Evolutionary conservation across 2,329 filamentous ascomycete genomes (phyloP).

Genomic region (Aspergillus udagawae): DNA sequence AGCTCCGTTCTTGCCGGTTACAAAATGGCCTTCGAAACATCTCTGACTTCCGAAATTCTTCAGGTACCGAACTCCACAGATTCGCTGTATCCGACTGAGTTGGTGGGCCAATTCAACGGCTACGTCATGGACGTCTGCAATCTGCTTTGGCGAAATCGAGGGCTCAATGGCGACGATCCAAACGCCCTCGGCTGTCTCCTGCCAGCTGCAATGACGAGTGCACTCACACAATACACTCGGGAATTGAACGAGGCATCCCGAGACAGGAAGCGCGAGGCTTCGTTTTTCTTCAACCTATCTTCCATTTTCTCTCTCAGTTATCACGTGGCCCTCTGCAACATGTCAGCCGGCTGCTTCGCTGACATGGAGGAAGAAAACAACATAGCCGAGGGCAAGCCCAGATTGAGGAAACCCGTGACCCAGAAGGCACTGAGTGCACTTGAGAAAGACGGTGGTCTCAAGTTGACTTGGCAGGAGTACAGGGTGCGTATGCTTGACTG

Average conservation of each 20-base stretch:
- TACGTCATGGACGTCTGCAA: conserved; percentile 87
- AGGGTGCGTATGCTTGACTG: conserved; percentile 66
- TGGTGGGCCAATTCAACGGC: conserved; percentile 71
- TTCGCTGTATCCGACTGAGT: conserved; percentile 52
- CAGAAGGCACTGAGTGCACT: conserved; percentile 62
- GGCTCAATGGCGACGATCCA: conserved; percentile 62
- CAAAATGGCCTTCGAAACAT: conserved; percentile 68
- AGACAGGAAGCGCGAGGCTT: conserved; percentile 25
- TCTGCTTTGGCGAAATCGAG: conserved; percentile 71
- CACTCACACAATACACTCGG: conserved; percentile 41
- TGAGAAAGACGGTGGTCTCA: conserved; percentile 61
- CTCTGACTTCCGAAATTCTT: conserved; percentile 42
- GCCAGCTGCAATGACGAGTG: conserved; percentile 41
- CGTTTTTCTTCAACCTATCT: conserved; percentile 33
- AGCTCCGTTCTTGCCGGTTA: conserved; percentile 67
- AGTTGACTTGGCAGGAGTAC: conserved; percentile 69
- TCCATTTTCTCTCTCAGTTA: conserved; percentile 47
- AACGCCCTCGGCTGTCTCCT: conserved; percentile 55
- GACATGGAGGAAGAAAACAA: conserved; percentile 45
- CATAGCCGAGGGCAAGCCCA: conserved; percentile 19
- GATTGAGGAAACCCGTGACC: conserved; percentile 56
- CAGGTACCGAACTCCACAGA: conserved; percentile 30
- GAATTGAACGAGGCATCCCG: conserved; percentile 33
- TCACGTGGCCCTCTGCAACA: conserved; percentile 42
- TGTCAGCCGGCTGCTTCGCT: conserved; percentile 47